Evolutionary conservation across 1,284 basidiomycete genomes (phyloP), one percentile per base, ranked within the genome.

Genomic region (Leccinum holopus): DNA sequence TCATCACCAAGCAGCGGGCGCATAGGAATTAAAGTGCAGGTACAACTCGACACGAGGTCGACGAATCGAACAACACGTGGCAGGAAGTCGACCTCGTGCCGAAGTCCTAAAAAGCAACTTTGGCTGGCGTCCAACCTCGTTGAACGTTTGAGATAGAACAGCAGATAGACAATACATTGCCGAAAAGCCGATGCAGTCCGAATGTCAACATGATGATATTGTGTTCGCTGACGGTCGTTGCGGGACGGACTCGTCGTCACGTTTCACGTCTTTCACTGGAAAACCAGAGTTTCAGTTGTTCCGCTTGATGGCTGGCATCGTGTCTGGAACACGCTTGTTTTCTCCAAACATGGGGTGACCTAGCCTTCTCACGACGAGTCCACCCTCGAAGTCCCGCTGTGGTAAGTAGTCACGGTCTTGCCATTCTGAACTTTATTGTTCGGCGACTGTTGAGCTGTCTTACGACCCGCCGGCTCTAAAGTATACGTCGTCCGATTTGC

Each of bases 271-370:
- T n/a, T 39, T 33, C 47, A 41, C 18, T 47, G 47, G 39, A 5
- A 37, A n/a, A 12, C 47, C 14, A 16, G 25, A 28, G 66, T 69
- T 69, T 67, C 66, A 68, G 30, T 14, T 49, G 51, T 39, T 47
- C 32, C n/a, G 14, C 18, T 54, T 28, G 28, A 53, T 52, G 18
- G n/a, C 6, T 56, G 33, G 32, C 32, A 28, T 32, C 37, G 33
- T 28, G 44, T 41, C 25, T 25, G n/a, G 18, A 11, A 49, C 11
- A 21, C 11, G 47, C 47, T 49, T 21, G 47, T 39, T 39, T 21
- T 57, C 41, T 21, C 33, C 18, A 41, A 35, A 52, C 44, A 32
- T 32, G 53, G 63, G 49, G 49, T 51, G n/a, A n/a, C n/a, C n/a
- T 32, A 7, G 18, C 21, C 21, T 21, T 65, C 58, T 57, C 56